These are phyloP conservation scores for Apiospora pterosperma DNA, from an alignment of 2,329 filamentous ascomycete species.

Conservation along the genomic window DNA sequence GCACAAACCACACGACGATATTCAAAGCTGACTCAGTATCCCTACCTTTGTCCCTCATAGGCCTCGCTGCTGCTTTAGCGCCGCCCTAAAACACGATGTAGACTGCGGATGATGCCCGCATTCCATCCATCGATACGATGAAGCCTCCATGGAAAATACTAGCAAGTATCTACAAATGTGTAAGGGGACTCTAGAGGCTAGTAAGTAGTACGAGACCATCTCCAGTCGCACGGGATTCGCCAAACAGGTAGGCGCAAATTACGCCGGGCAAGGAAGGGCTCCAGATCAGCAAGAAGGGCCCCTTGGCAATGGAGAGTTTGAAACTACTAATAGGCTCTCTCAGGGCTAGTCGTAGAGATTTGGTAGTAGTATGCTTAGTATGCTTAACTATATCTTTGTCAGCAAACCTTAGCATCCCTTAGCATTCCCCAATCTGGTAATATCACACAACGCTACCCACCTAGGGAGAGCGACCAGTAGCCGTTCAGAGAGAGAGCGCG, in stretches of 20 bases:
- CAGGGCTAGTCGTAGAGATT: background rate
- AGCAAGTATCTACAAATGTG: background rate
- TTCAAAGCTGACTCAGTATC: background rate
- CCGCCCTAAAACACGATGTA: background rate
- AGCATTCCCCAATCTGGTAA: background rate
- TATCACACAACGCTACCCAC: background rate
- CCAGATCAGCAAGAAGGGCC: background rate
- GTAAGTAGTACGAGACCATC: too few relatives aligned
- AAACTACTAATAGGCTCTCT: background rate
- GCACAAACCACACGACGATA: background rate
- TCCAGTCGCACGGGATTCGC: background rate
- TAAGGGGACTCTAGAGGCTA: background rate
- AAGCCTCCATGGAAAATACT: background rate
- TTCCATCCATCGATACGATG: background rate
- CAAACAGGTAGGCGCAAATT: background rate
- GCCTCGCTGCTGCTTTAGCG: background rate
- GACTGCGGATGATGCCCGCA: background rate
- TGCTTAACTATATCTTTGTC: constrained; percentile 1
- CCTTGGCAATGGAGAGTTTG: background rate
- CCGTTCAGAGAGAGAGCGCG: background rate
- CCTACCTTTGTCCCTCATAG: background rate
- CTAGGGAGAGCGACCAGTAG: background rate
- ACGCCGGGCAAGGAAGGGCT: background rate
- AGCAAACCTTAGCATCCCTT: background rate
- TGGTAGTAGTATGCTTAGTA: background rate